These are phyloP conservation scores for Fraxinus nigra DNA, from an alignment of 305 asterid genomes.

Conservation along the genomic window DNA sequence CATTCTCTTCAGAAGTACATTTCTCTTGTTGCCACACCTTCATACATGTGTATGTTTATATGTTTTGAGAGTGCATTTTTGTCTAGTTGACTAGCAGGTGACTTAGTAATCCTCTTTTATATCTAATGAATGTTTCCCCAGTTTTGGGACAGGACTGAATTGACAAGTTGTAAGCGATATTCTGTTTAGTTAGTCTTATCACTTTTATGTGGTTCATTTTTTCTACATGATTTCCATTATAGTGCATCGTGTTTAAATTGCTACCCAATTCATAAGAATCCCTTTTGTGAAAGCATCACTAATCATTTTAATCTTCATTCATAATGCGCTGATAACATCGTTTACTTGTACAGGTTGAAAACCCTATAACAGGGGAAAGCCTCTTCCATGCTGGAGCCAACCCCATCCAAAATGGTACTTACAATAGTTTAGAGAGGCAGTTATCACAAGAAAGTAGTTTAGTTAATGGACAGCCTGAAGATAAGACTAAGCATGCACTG, in stretches of 20 bases:
- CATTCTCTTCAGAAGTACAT: background rate
- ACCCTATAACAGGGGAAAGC: constrained; percentile 42
- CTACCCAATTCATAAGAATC: background rate
- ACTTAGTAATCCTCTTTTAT: background rate
- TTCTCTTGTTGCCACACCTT: background rate
- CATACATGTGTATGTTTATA: background rate
- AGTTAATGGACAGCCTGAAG: constrained; percentile 41
- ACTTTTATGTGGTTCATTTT: background rate
- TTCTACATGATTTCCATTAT: background rate
- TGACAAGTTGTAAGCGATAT: background rate
- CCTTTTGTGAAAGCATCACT: constrained; percentile 9
- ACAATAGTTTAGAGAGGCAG: constrained; percentile 35
- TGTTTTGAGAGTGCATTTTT: background rate
- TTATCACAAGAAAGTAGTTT: constrained; percentile 35
- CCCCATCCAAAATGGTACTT: constrained; percentile 38
- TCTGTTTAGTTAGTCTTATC: background rate
- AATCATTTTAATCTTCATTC: constrained; percentile 21
- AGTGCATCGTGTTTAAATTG: background rate
- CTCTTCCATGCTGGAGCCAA: constrained; percentile 30
- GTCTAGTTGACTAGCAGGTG: background rate
- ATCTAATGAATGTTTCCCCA: background rate
- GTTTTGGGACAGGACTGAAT: background rate
- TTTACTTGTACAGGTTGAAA: constrained; percentile 46
- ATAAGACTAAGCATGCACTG: constrained; percentile 32
- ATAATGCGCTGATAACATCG: constrained; percentile 20